Base-by-base conservation (phyloP, 768 basidiomycete genomes). In the Suillus plorans region DNA sequence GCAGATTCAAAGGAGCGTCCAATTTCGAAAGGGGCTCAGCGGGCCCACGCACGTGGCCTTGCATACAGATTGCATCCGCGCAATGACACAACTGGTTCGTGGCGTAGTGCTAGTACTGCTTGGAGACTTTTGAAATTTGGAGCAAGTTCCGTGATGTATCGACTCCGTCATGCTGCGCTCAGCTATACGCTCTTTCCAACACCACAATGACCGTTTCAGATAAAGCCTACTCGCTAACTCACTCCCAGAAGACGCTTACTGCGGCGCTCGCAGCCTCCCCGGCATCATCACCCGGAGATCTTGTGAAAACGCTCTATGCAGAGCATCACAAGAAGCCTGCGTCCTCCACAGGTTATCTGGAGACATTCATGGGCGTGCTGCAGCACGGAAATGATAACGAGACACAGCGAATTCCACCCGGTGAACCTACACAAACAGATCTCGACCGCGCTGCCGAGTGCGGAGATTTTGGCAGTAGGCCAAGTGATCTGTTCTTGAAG, bases 401-500 rank as follows among this genome's bases (percentile, higher is more conserved):
- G 50, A 61, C 67, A n/a, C 66, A 67, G 41, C 64, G 66, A 49
- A 67, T 74, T 52, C 69, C 64, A 60, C 63, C 63, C 56, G 65
- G 67, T 61, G 62, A 78, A 37, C 77, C 70, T 55, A 78, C 76
- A 20, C 65, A 71, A 52, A 79, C 78, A 64, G 84, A 85, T 67
- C 72, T 87, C 39, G 79, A 85, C 64, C 67, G 72, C 47, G 83
- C 82, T 4, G 81, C 74, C 31, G 72, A 79, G 65, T 82, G 87
- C 56, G 86, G 84, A 12, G 73, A 80, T 58, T 89, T 89, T 65
- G 82, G 84, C 7, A 71, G 75, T 52, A 77, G 82, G 42, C 87
- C 86, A 12, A 84, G 82, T 60, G 83, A 87, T 59, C 72, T 89
- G 36, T 90, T 89, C 70, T 76, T 90, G 58, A 84, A 84, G 78